phyloP scores from a whole-genome alignment of 441 rosid genomes.

The Lepidium campestre region DNA sequence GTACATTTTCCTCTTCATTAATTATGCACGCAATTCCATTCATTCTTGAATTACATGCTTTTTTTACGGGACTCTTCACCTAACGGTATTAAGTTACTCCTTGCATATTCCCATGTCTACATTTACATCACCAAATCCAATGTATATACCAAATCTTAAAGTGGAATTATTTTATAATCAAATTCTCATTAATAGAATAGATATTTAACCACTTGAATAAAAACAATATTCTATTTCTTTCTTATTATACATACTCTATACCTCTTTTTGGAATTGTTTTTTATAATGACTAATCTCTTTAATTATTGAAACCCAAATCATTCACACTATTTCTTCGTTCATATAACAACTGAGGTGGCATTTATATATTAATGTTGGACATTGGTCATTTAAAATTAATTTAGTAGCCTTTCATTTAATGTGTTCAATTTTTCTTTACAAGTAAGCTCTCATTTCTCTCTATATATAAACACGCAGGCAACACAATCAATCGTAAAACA shows the following conservation, averaged over 20 bases:
- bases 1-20: background rate
- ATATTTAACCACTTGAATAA: no score
- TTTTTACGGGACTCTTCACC: constrained; percentile 10
- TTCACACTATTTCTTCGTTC: background rate
- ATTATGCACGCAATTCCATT: constrained; percentile 13
- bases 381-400: background rate
- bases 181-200: no score
- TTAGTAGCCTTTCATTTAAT: background rate
- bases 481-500: background rate
- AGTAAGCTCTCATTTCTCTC: background rate
- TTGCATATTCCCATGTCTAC: no score
- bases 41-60: background rate
- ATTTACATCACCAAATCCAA: no score
- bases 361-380: background rate
- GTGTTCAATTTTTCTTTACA: constrained; percentile 5
- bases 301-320: constrained; percentile 8
- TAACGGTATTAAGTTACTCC: background rate
- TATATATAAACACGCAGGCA: constrained; percentile 1
- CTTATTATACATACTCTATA: background rate
- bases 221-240: no score
- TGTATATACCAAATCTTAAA: no score
- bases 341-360: background rate
- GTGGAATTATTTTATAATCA: no score
- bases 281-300: background rate
- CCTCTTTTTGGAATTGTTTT: background rate